Percentiles rank a stretch among this genome's conserved stretches.
These are phyloP conservation scores for Plantago rigida DNA, from an alignment of 305 asterid genomes.

Conservation along the genomic window DNA sequence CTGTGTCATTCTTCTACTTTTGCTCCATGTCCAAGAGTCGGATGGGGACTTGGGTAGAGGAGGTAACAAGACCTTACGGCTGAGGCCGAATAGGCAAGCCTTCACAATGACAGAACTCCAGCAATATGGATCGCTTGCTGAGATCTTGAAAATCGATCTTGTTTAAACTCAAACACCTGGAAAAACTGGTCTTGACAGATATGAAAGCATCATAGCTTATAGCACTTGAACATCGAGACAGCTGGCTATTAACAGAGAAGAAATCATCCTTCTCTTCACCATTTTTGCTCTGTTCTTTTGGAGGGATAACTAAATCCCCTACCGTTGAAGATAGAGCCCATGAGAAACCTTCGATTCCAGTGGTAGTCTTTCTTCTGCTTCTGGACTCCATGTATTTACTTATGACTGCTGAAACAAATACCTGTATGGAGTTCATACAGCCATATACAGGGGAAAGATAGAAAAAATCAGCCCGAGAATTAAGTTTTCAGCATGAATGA, in stretches of 20 bases:
- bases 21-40: constrained; percentile 79
- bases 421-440: constrained; percentile 30
- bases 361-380: constrained; percentile 34
- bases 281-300: constrained; percentile 13
- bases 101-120: constrained; percentile 43
- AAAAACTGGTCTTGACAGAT: constrained; percentile 46
- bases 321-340: constrained; percentile 50
- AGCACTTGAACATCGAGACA: constrained; percentile 51
- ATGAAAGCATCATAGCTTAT: constrained; percentile 40
- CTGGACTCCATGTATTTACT: constrained; percentile 59
- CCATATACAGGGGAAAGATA: too few species aligned
- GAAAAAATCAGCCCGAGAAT: too few species aligned
- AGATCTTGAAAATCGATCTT: constrained; percentile 39
- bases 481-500: too few species aligned
- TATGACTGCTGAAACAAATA: constrained; percentile 61
- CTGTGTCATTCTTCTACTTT: constrained; percentile 30
- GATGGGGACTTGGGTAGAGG: constrained; percentile 75
- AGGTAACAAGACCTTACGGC: constrained; percentile 55
- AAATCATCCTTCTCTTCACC: constrained; percentile 33
- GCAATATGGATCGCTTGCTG: constrained; percentile 32
- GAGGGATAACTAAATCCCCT: constrained; percentile 26
- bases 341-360: constrained; percentile 29
- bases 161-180: constrained; percentile 55
- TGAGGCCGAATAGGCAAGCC: constrained; percentile 90
- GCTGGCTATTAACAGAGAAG: constrained; percentile 32